A percentile compares a stretch with the other conserved stretches of the same genome.
phyloP scores from a whole-genome alignment of 2,329 filamentous ascomycete genomes.

The Cladophialophora bantiana region DNA sequence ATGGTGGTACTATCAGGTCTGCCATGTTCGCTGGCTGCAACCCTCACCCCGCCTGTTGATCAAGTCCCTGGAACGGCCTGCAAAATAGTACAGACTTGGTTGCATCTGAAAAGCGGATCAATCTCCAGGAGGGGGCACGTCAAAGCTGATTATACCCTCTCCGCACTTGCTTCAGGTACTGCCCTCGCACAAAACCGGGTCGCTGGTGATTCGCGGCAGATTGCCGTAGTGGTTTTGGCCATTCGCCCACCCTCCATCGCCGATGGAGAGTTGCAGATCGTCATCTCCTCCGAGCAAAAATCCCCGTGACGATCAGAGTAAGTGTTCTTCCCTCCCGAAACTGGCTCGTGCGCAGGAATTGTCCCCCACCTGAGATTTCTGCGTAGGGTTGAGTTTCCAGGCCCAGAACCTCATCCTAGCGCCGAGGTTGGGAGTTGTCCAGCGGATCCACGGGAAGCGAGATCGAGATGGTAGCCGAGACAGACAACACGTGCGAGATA shows the following conservation, averaged over 20 bases:
- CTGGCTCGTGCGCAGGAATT: neutral
- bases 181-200: neutral
- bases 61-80: neutral
- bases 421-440: neutral
- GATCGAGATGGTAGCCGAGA: conserved; percentile 7
- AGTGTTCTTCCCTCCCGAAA: neutral
- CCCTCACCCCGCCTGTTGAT: neutral
- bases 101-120: neutral
- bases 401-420: conserved; percentile 6
- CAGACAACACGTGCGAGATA: conserved; percentile 7
- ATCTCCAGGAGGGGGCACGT: neutral
- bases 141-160: neutral
- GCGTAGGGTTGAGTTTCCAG: neutral
- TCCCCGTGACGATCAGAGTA: conserved; percentile 7
- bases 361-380: conserved; percentile 4
- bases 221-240: neutral
- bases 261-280: conserved; percentile 5
- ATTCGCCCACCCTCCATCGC: neutral
- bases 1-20: neutral
- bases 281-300: conserved; percentile 3
- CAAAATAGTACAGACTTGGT: neutral
- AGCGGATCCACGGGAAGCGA: neutral
- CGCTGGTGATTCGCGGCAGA: neutral
- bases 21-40: neutral
- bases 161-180: neutral